Evolutionary conservation across 148 eudicot genomes (phyloP), one percentile per base, ranked within the genome.

Genomic region (Persicaria maculosa): DNA sequence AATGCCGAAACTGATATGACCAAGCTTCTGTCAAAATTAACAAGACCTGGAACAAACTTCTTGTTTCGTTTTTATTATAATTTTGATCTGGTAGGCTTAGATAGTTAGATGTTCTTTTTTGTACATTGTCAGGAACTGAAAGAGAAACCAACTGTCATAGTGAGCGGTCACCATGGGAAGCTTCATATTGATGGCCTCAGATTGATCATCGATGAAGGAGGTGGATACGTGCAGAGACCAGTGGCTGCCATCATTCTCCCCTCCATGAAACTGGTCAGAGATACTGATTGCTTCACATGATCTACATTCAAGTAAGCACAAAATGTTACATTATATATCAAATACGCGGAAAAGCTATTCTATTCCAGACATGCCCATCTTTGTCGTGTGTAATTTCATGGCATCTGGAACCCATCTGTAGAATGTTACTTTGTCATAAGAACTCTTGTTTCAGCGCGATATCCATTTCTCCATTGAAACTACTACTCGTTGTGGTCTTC

Each of bases 91-190:
- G 40, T 31, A 31, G 25, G 40, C 40, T 31, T 31, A 31, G n/a
- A n/a, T n/a, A n/a, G n/a, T n/a, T n/a, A n/a, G 40, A 31, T 31
- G 40, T 31, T 31, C 40, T 31, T 31, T 31, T 31, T 31, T 31
- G 4, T 50, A 50, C 11, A 48, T 11, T 11, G 58, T 22, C 73
- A 92, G 97, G 97, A 90, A 73, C 50, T 93, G 62, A 75, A 77
- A 16, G 75, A 71, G 62, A 78, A 70, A 50, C 77, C 85, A n/a
- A 93, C 93, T 1, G 68, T 90, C 67, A 82, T 93, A 74, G 86
- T 87, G 36, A 93, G 97, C 70, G 97, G 97, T 77, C 97, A 93
- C 84, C 97, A 93, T 77, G 97, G 88, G 9, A 89, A 88, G 86
- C 90, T 93, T 79, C 84, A 88, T 52, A 83, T 89, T 31, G 91